phyloP scores from a whole-genome alignment of 495 filamentous ascomycete species.

The Daldinia loculata region DNA sequence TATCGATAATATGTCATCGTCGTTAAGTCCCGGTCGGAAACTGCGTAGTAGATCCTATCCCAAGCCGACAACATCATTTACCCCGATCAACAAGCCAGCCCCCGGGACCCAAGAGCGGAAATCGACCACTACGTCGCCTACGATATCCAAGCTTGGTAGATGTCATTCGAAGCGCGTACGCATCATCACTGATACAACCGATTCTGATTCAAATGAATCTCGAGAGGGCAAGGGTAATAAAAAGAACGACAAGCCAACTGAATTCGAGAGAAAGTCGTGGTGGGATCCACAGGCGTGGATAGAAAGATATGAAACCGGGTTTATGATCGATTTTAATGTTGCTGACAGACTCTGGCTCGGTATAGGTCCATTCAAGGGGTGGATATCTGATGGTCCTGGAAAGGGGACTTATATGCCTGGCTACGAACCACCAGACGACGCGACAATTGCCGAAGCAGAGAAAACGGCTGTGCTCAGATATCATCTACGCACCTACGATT shows the following conservation, averaged over 20 bases:
- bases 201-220: background rate
- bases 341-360: slow-evolving; percentile 14
- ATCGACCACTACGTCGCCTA: background rate
- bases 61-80: slow-evolving; percentile 3
- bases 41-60: slow-evolving; percentile 10
- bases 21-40: background rate
- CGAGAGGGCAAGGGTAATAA: background rate
- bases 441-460: slow-evolving; percentile 21
- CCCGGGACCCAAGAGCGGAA: background rate
- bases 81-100: slow-evolving; percentile 8
- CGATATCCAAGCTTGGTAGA: background rate
- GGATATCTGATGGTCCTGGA: slow-evolving; percentile 20
- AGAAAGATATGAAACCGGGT: slow-evolving; percentile 22
- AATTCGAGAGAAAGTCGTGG: slow-evolving; percentile 2
- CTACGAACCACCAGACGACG: slow-evolving; percentile 16
- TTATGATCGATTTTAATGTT: background rate
- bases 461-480: slow-evolving; percentile 10
- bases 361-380: slow-evolving; percentile 23
- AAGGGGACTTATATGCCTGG: slow-evolving; percentile 17
- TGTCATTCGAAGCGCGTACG: slow-evolving; percentile 5
- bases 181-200: background rate
- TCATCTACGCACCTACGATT: background rate
- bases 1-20: background rate
- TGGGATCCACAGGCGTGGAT: slow-evolving; percentile 32
- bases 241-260: background rate